Evolutionary conservation across 768 basidiomycete genomes (phyloP).

Genomic region (Boletus huronensis): DNA sequence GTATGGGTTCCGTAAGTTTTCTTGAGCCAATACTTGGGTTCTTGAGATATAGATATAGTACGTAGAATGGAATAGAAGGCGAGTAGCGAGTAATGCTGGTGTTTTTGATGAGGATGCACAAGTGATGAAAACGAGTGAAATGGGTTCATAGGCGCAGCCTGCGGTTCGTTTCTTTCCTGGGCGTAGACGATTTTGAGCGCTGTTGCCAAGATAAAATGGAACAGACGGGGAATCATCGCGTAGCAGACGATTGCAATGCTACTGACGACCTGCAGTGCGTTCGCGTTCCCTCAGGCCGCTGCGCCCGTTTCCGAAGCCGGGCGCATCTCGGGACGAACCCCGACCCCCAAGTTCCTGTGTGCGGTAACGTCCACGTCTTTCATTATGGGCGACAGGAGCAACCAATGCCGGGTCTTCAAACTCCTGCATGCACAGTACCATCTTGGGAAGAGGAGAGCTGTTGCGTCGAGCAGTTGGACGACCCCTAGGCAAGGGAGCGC

Average conservation of each 20-base stretch:
- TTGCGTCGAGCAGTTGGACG: conserved; percentile 50
- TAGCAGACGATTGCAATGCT: conserved; percentile 4
- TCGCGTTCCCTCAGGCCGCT: conserved; percentile 55
- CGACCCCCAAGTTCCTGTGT: conserved; percentile 50
- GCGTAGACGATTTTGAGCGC: conserved; percentile 12
- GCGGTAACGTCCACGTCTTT: conserved; percentile 52
- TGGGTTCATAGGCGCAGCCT: conserved; percentile 24
- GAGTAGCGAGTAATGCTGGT: conserved; percentile 23
- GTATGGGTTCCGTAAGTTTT: conserved; percentile 36
- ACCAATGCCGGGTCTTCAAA: conserved; percentile 32
- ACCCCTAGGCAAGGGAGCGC: conserved; percentile 38
- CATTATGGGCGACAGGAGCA: conserved; percentile 20
- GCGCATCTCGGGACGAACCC: conserved; percentile 43
- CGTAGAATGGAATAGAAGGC: conserved; percentile 29
- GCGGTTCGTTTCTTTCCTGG: conserved; percentile 17
- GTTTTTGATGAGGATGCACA: conserved; percentile 29
- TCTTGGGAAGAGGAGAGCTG: conserved; percentile 56
- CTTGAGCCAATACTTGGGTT: conserved; percentile 26
- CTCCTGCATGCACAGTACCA: conserved; percentile 37
- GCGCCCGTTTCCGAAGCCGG: conserved; percentile 61
- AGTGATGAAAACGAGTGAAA: conserved; percentile 11
- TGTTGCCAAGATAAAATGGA: background rate
- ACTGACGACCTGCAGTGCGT: conserved; percentile 30
- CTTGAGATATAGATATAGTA: conserved; percentile 39
- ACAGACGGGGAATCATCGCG: background rate